Conservation (phyloP, 371 early-diverging fungal species). For the Syncephalastrum sp. region DNA sequence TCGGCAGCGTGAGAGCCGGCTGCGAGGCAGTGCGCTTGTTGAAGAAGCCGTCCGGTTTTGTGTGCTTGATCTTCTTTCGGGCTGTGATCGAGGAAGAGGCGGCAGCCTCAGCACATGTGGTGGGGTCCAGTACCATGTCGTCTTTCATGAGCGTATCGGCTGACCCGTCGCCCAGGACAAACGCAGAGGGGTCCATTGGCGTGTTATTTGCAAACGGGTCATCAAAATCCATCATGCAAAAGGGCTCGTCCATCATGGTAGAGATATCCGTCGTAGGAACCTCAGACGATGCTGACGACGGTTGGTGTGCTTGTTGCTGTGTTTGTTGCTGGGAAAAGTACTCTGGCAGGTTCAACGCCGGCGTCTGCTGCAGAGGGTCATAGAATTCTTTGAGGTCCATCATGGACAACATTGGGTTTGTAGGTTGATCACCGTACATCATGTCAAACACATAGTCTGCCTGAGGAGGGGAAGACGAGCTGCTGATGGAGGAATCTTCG, state of each 20-base stretch:
- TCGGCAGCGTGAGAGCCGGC: constrained; percentile 4
- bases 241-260: not conserved
- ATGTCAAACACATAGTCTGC: constrained; percentile 50
- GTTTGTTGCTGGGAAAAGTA: constrained; percentile 21
- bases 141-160: constrained; percentile 1
- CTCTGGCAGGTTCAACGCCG: not conserved
- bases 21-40: constrained; percentile 8
- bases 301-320: constrained; percentile 3
- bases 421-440: constrained; percentile 30
- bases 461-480: constrained; percentile 41
- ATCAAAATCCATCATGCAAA: constrained; percentile 14
- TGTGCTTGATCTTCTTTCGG: constrained; percentile 2
- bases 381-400: constrained; percentile 12
- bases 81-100: not conserved
- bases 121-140: constrained; percentile 6
- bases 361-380: constrained; percentile 3
- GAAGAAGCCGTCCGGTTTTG: constrained; percentile 1
- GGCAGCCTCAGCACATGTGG: not conserved
- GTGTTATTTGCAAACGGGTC: constrained; percentile 8
- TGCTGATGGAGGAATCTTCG: constrained; percentile 48
- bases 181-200: constrained; percentile 1
- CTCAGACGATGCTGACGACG: constrained; percentile 7
- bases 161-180: constrained; percentile 5
- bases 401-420: constrained; percentile 2
- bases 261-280: not conserved